Evolutionary conservation across 2,329 filamentous ascomycete species (phyloP).

Genomic region (Macrophomina tecta): DNA sequence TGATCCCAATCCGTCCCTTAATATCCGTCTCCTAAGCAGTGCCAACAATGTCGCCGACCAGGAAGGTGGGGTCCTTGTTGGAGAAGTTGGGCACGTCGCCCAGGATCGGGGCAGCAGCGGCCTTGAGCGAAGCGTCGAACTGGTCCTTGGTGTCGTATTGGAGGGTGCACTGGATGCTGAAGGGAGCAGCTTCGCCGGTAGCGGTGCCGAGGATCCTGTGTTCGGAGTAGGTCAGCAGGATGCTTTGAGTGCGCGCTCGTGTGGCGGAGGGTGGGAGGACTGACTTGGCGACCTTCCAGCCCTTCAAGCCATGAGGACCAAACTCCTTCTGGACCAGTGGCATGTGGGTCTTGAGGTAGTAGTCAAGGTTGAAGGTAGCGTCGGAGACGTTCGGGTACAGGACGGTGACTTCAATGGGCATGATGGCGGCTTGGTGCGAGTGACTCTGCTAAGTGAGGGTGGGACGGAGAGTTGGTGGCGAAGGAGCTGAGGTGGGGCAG

Average conservation of each 20-base stretch:
- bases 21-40: background rate
- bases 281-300: constrained; percentile 29
- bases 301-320: constrained; percentile 39
- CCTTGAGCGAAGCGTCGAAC: constrained; percentile 37
- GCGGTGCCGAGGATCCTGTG: constrained; percentile 34
- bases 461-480: background rate
- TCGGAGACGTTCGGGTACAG: constrained; percentile 32
- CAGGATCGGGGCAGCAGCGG: constrained; percentile 36
- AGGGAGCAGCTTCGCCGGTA: constrained; percentile 35
- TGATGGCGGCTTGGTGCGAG: constrained; percentile 13
- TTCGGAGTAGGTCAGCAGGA: background rate
- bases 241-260: background rate
- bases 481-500: background rate
- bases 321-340: constrained; percentile 43
- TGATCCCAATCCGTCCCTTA: background rate
- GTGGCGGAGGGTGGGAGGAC: background rate
- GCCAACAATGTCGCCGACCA: constrained; percentile 37
- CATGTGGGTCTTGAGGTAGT: constrained; percentile 48
- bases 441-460: background rate
- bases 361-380: constrained; percentile 47
- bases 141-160: constrained; percentile 37
- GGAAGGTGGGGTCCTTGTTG: constrained; percentile 40
- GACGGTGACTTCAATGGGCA: constrained; percentile 34
- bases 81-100: constrained; percentile 44
- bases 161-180: constrained; percentile 42